Evolutionary conservation across 2,329 filamentous ascomycete genomes (phyloP).

Genomic region (Scytalidium sp.): DNA sequence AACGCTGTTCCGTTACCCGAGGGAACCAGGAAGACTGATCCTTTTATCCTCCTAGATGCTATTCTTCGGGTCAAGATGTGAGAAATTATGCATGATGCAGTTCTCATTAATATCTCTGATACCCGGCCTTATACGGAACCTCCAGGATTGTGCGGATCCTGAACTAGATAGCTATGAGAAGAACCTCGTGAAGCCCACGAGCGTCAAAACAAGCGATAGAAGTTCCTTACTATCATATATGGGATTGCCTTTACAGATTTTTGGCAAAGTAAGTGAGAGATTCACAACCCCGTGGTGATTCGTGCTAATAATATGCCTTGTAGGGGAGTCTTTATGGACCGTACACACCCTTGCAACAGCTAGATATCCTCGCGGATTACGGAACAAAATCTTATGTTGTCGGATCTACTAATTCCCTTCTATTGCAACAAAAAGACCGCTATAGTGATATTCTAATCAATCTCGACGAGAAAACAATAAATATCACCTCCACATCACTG

Average conservation of each 20-base stretch:
- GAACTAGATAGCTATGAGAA: constrained; percentile 81
- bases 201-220: constrained; percentile 86
- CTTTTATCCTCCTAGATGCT: constrained; percentile 66
- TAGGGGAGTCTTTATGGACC: constrained; percentile 92
- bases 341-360: constrained; percentile 93
- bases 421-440: constrained; percentile 90
- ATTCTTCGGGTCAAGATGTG: constrained; percentile 96
- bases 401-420: constrained; percentile 90
- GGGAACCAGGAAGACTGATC: too few species aligned
- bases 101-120: constrained; percentile 95
- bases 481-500: constrained; percentile 77
- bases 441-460: constrained; percentile 98
- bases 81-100: constrained; percentile 96
- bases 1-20: not conserved
- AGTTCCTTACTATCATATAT: constrained; percentile 88
- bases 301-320: constrained; percentile 9
- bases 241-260: constrained; percentile 91
- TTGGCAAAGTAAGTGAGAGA: constrained; percentile 66
- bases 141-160: constrained; percentile 97
- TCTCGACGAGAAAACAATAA: constrained; percentile 84
- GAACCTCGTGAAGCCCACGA: constrained; percentile 72
- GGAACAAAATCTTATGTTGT: constrained; percentile 97
- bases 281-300: not conserved
- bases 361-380: constrained; percentile 89
- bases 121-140: constrained; percentile 82